Evolutionary conservation across 1,284 basidiomycete genomes (phyloP), one percentile per base, ranked within the genome.

Genomic region (Heliocybe sulcata): DNA sequence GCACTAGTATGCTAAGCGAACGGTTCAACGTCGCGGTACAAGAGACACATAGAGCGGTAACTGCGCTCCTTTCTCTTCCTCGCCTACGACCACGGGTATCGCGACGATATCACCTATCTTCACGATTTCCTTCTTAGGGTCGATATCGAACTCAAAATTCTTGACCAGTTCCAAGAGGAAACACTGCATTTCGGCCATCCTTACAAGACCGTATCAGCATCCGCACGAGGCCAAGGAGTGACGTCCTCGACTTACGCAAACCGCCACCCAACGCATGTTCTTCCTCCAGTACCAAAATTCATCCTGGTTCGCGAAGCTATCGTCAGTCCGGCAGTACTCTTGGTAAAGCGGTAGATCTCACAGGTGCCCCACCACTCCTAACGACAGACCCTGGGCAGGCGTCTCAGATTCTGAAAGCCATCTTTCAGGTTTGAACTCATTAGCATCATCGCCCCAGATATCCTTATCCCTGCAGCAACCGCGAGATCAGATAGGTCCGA

Each of bases 361-460:
- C 45, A 47, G 45, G 19, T 47, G 9, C 10, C 45, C 45, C n/a
- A 20, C n/a, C 11, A 47, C 45, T 9, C 45, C 45, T 19, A 47
- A 19, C 11, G 45, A 47, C 9, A 25, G 9, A 9, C 23, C 20
- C 8, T 25, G 9, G 11, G 69, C 70, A n/a, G n/a, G n/a, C 61
- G 69, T 72, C 20, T 67, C 45, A 25, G n/a, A 19, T 11, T 47
- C 23, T 47, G 9, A 20, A 8, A 47, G 9, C 45, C 45, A 47
- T 25, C 45, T 9, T 11, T 47, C 45, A 47, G 45, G 45, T 10
- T 47, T 25, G 45, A 47, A 47, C 11, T 19, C 45, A 47, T 47
- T 19, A 19, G 45, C 45, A 47, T 47, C 45, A 8, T 47, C 19
- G 8, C 45, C 45, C 45, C 45, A 47, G 9, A 47, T 8, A 9